Conservation (phyloP, 768 basidiomycete genomes). For the Mycena filopes region DNA sequence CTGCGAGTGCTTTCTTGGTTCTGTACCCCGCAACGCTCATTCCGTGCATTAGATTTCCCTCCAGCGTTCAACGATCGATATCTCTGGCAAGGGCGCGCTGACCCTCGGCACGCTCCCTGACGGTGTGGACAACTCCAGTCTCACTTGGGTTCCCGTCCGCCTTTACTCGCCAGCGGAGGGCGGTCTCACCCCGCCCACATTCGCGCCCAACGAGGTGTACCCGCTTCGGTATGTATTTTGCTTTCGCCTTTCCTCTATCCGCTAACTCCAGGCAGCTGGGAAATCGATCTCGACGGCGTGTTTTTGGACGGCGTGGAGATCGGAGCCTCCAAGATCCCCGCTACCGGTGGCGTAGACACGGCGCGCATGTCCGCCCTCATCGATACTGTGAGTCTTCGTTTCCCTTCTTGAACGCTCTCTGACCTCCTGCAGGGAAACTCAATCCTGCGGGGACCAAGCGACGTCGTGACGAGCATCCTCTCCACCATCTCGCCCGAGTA, state of each 20-base stretch:
- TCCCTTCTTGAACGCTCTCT: neutral
- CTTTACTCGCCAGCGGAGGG: slow-evolving; percentile 63
- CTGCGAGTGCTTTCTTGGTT: too few species aligned
- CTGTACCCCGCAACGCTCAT: too few species aligned
- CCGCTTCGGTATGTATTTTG: slow-evolving; percentile 47
- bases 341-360: slow-evolving; percentile 44
- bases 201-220: slow-evolving; percentile 65
- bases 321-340: slow-evolving; percentile 60
- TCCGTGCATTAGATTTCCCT: too few species aligned
- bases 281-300: slow-evolving; percentile 73
- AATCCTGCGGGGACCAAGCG: slow-evolving; percentile 73
- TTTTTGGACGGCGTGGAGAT: slow-evolving; percentile 70
- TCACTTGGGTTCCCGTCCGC: slow-evolving; percentile 78
- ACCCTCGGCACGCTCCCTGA: slow-evolving; percentile 71
- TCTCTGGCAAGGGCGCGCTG: slow-evolving; percentile 67
- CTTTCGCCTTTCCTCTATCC: neutral
- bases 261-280: slow-evolving; percentile 58
- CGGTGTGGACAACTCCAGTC: slow-evolving; percentile 60
- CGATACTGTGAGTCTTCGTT: slow-evolving; percentile 62
- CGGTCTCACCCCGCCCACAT: slow-evolving; percentile 62
- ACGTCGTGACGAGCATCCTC: slow-evolving; percentile 66
- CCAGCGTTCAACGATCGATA: slow-evolving; percentile 68
- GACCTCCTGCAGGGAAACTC: slow-evolving; percentile 67
- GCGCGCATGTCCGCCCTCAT: slow-evolving; percentile 65
- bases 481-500: slow-evolving; percentile 49